These are phyloP conservation scores for Eucalyptus paniculata DNA, from an alignment of 345 rosid species.

Conservation along the genomic window DNA sequence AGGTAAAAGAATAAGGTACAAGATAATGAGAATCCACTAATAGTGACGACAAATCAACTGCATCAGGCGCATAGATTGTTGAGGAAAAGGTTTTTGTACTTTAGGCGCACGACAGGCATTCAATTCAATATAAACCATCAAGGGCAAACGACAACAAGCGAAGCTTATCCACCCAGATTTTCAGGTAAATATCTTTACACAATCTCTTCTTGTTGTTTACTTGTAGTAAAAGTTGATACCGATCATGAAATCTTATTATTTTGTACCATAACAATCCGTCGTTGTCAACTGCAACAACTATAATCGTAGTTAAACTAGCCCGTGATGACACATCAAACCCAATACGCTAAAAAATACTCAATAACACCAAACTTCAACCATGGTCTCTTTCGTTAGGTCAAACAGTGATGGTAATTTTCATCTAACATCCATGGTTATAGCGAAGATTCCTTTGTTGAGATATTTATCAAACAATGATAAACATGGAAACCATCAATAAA, in stretches of 20 bases:
- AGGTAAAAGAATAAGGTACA: not conserved
- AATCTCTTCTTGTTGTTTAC: not conserved
- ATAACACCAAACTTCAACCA: not conserved
- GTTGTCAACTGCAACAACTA: not conserved
- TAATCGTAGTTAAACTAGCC: not conserved
- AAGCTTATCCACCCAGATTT: not conserved
- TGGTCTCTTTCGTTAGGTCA: not conserved
- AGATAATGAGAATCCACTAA: not conserved
- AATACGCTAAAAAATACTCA: not conserved
- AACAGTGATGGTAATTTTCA: not conserved
- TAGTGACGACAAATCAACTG: not conserved
- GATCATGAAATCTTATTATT: not conserved
- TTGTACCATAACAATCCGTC: not conserved
- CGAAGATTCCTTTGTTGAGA: not conserved
- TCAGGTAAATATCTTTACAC: not conserved
- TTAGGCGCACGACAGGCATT: not conserved
- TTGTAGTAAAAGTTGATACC: not conserved
- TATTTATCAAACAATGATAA: not conserved
- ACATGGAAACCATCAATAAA: not conserved
- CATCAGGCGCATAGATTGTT: not conserved
- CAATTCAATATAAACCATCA: not conserved
- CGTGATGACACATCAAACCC: not conserved
- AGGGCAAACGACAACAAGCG: not conserved
- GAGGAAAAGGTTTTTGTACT: not conserved
- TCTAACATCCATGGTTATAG: not conserved